phyloP scores from a whole-genome alignment of 1,284 basidiomycete genomes.

The Hortiboletus rubellus region DNA sequence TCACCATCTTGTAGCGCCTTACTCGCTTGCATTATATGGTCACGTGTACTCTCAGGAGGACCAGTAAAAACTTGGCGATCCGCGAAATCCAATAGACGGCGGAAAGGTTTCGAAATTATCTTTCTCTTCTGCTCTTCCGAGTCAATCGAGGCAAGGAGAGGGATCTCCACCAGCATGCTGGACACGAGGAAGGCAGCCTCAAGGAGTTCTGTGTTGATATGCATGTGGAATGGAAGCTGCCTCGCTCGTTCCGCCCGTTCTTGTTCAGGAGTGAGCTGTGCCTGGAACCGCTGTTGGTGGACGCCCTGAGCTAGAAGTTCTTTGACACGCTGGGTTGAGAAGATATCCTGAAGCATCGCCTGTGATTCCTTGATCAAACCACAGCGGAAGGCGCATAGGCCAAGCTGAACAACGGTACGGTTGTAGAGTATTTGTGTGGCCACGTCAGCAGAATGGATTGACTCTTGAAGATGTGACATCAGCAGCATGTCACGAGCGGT shows the following conservation, averaged over 20 bases:
- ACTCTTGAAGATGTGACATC: conserved; percentile 99
- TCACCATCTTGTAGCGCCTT: conserved; percentile 96
- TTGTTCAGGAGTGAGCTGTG: conserved; percentile 84
- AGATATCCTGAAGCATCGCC: conserved; percentile 92
- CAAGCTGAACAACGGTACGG: conserved; percentile 95
- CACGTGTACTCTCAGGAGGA: conserved; percentile 96
- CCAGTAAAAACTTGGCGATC: conserved; percentile 98
- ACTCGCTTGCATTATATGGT: conserved; percentile 99
- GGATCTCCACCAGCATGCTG: conserved; percentile 98
- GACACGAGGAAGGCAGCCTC: conserved; percentile 98
- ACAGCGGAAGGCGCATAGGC: conserved; percentile 93
- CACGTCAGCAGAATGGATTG: conserved; percentile 93
- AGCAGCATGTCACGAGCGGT: conserved; percentile 97
- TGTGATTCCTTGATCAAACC: conserved; percentile 96
- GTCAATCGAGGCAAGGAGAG: conserved; percentile 90
- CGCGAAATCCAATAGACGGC: conserved; percentile 93
- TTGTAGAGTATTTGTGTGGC: conserved; percentile 99
- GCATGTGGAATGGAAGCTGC: conserved; percentile 99
- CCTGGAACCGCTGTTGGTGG: conserved; percentile 88
- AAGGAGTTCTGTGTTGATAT: conserved; percentile 97
- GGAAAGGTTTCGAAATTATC: conserved; percentile 93
- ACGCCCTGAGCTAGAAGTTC: conserved; percentile 97
- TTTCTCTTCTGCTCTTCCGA: conserved; percentile 92
- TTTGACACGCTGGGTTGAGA: conserved; percentile 94
- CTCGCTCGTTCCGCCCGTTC: conserved; percentile 96